Conservation (phyloP, 257 asterid species). For the Rehmannia glutinosa region DNA sequence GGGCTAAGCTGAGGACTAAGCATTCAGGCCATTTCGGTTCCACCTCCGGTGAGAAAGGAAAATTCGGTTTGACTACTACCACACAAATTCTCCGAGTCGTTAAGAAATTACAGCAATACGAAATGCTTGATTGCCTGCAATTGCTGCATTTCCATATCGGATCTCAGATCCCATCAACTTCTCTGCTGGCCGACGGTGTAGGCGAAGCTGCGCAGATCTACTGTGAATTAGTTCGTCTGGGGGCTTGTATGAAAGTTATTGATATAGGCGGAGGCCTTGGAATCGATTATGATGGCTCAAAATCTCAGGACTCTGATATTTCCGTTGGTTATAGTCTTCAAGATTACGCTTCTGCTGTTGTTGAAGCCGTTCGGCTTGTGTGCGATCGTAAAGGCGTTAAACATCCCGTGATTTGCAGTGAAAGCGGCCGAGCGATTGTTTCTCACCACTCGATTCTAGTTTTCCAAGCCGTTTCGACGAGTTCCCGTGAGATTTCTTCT, state of each 20-base stretch:
- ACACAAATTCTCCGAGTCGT: conserved; percentile 84
- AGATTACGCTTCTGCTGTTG: conserved; percentile 87
- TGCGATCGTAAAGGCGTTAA: conserved; percentile 65
- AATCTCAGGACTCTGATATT: conserved; percentile 69
- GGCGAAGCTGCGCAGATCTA: conserved; percentile 93
- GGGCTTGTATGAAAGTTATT: conserved; percentile 74
- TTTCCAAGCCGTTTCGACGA: conserved; percentile 71
- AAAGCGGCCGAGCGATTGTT: conserved; percentile 95
- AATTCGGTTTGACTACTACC: conserved; percentile 82
- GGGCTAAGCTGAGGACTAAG: conserved; percentile 93
- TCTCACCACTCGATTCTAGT: conserved; percentile 89
- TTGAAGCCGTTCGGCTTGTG: conserved; percentile 51
- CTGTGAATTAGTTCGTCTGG: conserved; percentile 74
- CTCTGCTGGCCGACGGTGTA: conserved; percentile 72
- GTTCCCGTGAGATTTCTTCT: conserved; percentile 38
- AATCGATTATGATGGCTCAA: conserved; percentile 90
- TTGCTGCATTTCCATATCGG: conserved; percentile 95
- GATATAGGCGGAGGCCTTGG: conserved; percentile 98
- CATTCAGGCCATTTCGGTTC: conserved; percentile 98
- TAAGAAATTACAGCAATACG: conserved; percentile 53
- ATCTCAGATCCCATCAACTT: conserved; percentile 85
- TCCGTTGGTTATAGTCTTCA: conserved; percentile 70
- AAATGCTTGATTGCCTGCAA: conserved; percentile 86
- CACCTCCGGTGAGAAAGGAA: conserved; percentile 95
- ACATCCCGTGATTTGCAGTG: conserved; percentile 89